Conservation (phyloP, 2,329 filamentous ascomycete genomes). For the Stemphylium lycopersici region DNA sequence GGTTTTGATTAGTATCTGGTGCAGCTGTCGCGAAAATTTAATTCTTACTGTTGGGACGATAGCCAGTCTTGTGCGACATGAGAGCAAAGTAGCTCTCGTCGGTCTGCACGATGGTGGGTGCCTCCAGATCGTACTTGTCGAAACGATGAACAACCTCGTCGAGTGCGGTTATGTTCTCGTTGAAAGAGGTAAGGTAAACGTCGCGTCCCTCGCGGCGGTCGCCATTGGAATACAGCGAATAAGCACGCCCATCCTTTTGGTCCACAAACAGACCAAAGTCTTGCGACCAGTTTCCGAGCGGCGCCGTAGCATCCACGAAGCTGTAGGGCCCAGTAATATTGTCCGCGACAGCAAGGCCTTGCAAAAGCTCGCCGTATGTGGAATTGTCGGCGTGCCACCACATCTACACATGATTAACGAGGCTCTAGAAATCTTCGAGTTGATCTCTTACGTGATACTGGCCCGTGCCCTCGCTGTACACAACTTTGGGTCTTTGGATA, state of each 20-base stretch:
- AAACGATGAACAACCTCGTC: slow-evolving; percentile 62
- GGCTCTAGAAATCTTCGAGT: too few relatives aligned
- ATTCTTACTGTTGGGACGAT: slow-evolving; percentile 61
- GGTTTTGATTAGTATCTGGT: slow-evolving; percentile 5
- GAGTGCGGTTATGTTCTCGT: slow-evolving; percentile 59
- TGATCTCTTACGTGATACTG: slow-evolving; percentile 60
- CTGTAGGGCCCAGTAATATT: slow-evolving; percentile 61
- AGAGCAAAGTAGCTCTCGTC: slow-evolving; percentile 65
- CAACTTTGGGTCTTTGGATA: slow-evolving; percentile 68
- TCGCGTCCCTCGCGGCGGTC: slow-evolving; percentile 62
- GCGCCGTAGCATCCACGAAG: slow-evolving; percentile 60
- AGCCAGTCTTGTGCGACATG: slow-evolving; percentile 69
- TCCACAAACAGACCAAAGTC: slow-evolving; percentile 68
- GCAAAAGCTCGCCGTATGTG: slow-evolving; percentile 62
- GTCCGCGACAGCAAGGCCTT: slow-evolving; percentile 62
- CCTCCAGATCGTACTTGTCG: slow-evolving; percentile 66
- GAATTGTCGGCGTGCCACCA: slow-evolving; percentile 68
- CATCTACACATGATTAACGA: slow-evolving; percentile 48
- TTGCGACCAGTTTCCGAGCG: slow-evolving; percentile 67
- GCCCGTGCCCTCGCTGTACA: slow-evolving; percentile 60
- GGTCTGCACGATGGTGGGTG: slow-evolving; percentile 65
- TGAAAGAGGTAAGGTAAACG: slow-evolving; percentile 63
- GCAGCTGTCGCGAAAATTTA: neutral
- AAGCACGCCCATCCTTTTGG: slow-evolving; percentile 62
- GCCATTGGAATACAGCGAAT: slow-evolving; percentile 66